phyloP scores from a whole-genome alignment of 139 green algal species.

The Chlorella ohadii region DNA sequence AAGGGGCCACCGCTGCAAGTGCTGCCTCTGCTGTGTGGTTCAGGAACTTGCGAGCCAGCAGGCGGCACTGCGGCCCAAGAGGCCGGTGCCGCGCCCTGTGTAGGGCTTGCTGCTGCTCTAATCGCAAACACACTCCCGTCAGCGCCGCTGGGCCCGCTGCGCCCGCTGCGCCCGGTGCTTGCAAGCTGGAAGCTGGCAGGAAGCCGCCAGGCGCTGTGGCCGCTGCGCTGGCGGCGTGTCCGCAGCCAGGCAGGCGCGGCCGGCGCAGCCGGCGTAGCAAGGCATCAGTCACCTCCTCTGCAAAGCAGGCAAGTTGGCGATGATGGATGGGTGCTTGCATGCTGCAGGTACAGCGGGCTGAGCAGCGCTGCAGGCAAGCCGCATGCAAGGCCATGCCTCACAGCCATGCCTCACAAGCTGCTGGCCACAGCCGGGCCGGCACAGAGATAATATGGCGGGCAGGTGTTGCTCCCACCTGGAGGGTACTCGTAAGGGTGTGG shows the following conservation, averaged over 20 bases:
- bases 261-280: neutral
- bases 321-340: neutral
- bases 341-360: neutral
- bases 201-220: neutral
- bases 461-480: neutral
- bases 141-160: neutral
- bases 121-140: neutral
- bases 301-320: neutral
- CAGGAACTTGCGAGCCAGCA: constrained; percentile 28
- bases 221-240: neutral
- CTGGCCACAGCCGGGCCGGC: too few relatives aligned
- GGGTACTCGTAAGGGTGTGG: constrained; percentile 12
- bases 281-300: neutral
- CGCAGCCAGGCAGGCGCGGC: neutral
- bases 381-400: too few relatives aligned
- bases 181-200: neutral
- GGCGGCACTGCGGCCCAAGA: neutral
- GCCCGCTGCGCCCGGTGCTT: neutral
- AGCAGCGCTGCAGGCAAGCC: too few relatives aligned
- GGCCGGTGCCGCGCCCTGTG: neutral
- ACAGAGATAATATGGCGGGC: too few relatives aligned
- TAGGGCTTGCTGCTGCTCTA: neutral
- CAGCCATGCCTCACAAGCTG: too few relatives aligned
- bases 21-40: neutral
- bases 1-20: neutral